Evolutionary conservation across 176 grass and related monocot species (phyloP).

Genomic region (Oropetium thomaeum): DNA sequence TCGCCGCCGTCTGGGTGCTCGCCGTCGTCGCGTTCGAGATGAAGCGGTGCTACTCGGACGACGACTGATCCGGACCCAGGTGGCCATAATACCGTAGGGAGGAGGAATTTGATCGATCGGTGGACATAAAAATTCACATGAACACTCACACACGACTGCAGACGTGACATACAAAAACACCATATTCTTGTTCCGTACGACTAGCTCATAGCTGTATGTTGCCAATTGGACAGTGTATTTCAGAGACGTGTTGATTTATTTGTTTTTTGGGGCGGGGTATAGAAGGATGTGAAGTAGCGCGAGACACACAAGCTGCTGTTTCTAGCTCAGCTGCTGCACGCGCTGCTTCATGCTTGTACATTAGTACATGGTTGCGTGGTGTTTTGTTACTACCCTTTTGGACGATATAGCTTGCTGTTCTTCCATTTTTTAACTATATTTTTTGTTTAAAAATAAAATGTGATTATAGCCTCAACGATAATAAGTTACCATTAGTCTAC

Average conservation of each 20-base stretch:
- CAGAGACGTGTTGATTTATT: not conserved
- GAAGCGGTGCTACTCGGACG: slow-evolving; percentile 41
- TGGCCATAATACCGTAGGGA: slow-evolving; percentile 19
- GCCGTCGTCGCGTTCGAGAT: slow-evolving; percentile 56
- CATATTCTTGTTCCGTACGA: slow-evolving; percentile 17
- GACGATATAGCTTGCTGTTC: slow-evolving; percentile 26
- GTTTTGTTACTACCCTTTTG: slow-evolving; percentile 27
- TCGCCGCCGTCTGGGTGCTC: slow-evolving; percentile 65
- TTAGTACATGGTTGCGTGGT: slow-evolving; percentile 24
- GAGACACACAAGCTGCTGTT: slow-evolving; percentile 31
- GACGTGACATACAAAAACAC: not conserved
- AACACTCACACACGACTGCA: not conserved
- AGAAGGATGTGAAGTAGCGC: slow-evolving; percentile 27
- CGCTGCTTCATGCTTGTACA: slow-evolving; percentile 44
- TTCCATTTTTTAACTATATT: too few relatives aligned
- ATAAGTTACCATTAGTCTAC: too few relatives aligned
- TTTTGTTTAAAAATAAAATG: too few relatives aligned
- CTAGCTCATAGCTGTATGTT: not conserved
- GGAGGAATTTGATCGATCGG: not conserved
- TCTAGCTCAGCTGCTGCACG: slow-evolving; percentile 36
- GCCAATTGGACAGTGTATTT: slow-evolving; percentile 9
- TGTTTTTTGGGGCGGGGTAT: slow-evolving; percentile 37
- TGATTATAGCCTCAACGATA: too few relatives aligned
- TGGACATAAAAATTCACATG: not conserved
- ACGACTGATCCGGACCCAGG: slow-evolving; percentile 53